These are phyloP conservation scores for Candida incommunis DNA, from an alignment of 805 yeast genomes.

Conservation along the genomic window DNA sequence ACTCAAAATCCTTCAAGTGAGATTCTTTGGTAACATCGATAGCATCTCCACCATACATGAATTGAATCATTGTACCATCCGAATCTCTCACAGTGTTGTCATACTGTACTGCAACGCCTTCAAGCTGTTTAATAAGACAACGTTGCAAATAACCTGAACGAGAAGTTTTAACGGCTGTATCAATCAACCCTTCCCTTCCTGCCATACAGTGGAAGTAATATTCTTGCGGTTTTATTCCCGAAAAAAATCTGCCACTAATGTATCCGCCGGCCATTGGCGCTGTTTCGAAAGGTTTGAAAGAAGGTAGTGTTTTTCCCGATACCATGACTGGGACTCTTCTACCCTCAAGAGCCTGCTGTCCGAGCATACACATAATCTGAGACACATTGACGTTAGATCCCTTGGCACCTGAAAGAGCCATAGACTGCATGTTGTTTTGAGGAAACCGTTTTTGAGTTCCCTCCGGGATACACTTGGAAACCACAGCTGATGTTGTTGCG, in stretches of 20 bases:
- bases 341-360: slow-evolving; percentile 98
- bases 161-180: slow-evolving; percentile 97
- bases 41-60: slow-evolving; percentile 95
- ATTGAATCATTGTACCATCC: slow-evolving; percentile 87
- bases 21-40: slow-evolving; percentile 90
- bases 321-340: slow-evolving; percentile 99
- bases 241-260: slow-evolving; percentile 90
- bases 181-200: slow-evolving; percentile 98
- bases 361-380: slow-evolving; percentile 97
- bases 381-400: slow-evolving; percentile 98
- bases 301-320: slow-evolving; percentile 91
- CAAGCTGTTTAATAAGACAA: slow-evolving; percentile 94
- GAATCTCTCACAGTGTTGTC: slow-evolving; percentile 93
- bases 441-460: slow-evolving; percentile 97
- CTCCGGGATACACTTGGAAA: slow-evolving; percentile 83
- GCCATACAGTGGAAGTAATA: slow-evolving; percentile 99
- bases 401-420: slow-evolving; percentile 99
- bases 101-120: slow-evolving; percentile 88
- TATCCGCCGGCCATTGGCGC: slow-evolving; percentile 98
- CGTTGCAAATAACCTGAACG: slow-evolving; percentile 97
- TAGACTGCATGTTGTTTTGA: slow-evolving; percentile 91
- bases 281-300: slow-evolving; percentile 93
- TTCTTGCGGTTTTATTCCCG: slow-evolving; percentile 96
- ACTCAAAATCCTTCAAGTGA: slow-evolving; percentile 82
- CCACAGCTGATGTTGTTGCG: slow-evolving; percentile 86